Percentiles rank a stretch among this genome's conserved stretches.
These are phyloP conservation scores for Porcisia hertigi DNA, from an alignment of 208 protist species.

Conservation along the genomic window DNA sequence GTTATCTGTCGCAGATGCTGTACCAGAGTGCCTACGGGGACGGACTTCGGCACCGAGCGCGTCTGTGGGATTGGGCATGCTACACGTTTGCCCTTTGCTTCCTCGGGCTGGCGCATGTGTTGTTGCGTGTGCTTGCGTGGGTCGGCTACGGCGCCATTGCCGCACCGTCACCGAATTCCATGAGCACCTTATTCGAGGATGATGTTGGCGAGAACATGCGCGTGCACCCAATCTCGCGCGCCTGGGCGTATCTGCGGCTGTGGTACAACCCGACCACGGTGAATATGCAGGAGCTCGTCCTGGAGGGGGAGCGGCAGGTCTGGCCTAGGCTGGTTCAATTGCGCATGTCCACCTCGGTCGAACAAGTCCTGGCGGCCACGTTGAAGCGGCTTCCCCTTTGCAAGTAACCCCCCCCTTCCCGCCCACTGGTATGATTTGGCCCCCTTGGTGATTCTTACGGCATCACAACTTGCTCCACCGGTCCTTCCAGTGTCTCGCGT, in stretches of 20 bases:
- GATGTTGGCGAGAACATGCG: constrained; percentile 29
- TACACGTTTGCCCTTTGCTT: constrained; percentile 19
- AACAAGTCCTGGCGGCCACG: constrained; percentile 36
- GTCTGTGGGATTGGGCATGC: constrained; percentile 21
- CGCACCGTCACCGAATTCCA: constrained; percentile 16
- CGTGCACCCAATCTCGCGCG: constrained; percentile 14
- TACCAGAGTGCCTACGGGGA: constrained; percentile 1
- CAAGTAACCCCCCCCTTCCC: constrained; percentile 2
- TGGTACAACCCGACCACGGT: constrained; percentile 17
- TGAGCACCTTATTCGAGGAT: constrained; percentile 13
- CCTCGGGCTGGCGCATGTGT: constrained; percentile 12
- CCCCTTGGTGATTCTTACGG: background rate
- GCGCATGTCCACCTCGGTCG: constrained; percentile 38
- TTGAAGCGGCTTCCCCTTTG: constrained; percentile 28
- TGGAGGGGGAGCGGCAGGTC: constrained; percentile 40
- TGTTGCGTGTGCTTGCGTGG: constrained; percentile 18
- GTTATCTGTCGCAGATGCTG: constrained; percentile 25
- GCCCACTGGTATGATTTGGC: background rate
- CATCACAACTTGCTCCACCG: background rate
- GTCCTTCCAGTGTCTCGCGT: background rate
- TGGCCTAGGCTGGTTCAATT: constrained; percentile 50
- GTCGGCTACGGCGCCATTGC: constrained; percentile 25
- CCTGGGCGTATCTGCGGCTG: constrained; percentile 21
- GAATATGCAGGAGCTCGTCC: constrained; percentile 24
- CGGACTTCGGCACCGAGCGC: background rate